phyloP scores from a whole-genome alignment of 139 green algal species.

The Volvox africanus region DNA sequence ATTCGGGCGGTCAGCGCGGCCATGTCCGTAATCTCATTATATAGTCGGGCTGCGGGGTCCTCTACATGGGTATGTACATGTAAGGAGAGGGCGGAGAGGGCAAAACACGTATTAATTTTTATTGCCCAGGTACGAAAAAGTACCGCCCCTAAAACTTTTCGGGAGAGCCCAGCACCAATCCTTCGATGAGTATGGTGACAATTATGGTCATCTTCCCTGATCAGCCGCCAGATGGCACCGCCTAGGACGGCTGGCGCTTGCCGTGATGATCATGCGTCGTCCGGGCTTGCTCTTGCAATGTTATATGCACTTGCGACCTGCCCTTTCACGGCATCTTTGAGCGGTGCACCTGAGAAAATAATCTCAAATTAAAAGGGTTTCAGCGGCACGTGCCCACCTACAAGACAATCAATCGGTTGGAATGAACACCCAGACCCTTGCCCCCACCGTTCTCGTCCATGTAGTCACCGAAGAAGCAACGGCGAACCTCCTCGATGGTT shows the following conservation, averaged over 20 bases:
- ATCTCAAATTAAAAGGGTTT: no score
- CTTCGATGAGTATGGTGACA: no score
- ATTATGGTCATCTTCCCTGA: no score
- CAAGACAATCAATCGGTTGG: neutral
- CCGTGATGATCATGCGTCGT: no score
- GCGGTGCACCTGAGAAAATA: no score
- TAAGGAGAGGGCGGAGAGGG: neutral
- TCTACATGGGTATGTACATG: neutral
- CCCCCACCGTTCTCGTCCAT: constrained; percentile 55
- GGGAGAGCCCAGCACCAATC: neutral
- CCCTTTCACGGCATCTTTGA: no score
- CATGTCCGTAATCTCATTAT: constrained; percentile 49
- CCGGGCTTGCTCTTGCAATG: no score
- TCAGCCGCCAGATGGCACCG: no score
- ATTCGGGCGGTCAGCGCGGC: constrained; percentile 53
- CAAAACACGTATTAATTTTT: neutral
- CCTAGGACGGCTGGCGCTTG: no score
- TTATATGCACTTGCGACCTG: no score
- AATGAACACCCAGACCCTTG: neutral
- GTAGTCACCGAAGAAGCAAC: constrained; percentile 83
- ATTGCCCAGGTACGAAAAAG: no score
- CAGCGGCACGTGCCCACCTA: no score
- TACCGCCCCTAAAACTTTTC: neutral
- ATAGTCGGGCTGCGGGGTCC: constrained; percentile 6
- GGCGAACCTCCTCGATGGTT: constrained; percentile 48